Conservation (phyloP, 192 early-diverging fungal species). For the Spizellomyces punctatus region DNA sequence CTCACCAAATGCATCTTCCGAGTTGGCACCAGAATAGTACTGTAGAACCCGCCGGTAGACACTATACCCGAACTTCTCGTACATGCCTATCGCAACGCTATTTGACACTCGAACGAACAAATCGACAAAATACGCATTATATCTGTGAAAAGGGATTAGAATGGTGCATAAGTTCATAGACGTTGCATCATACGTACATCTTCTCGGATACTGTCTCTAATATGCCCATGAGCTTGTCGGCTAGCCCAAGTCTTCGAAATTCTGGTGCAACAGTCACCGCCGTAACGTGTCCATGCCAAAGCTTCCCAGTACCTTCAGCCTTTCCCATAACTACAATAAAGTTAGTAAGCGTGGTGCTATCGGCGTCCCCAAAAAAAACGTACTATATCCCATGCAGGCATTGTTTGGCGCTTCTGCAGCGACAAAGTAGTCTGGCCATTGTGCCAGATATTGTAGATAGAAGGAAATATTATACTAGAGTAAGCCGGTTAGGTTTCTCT, state of each 20-base stretch:
- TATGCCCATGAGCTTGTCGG: slow-evolving; percentile 82
- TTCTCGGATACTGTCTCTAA: slow-evolving; percentile 91
- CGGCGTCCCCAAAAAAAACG: not conserved
- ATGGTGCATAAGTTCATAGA: not conserved
- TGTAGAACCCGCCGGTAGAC: slow-evolving; percentile 85
- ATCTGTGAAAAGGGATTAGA: slow-evolving; percentile 43
- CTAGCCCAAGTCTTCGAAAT: slow-evolving; percentile 89
- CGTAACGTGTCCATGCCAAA: slow-evolving; percentile 99
- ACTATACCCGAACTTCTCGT: slow-evolving; percentile 88
- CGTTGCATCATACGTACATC: slow-evolving; percentile 42
- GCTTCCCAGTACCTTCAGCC: slow-evolving; percentile 81
- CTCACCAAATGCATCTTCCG: slow-evolving; percentile 87
- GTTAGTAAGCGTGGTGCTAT: not conserved
- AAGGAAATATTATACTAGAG: slow-evolving; percentile 90
- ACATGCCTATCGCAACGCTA: slow-evolving; percentile 88
- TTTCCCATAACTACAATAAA: slow-evolving; percentile 83
- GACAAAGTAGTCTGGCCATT: slow-evolving; percentile 93
- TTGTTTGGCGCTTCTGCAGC: slow-evolving; percentile 75
- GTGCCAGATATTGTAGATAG: slow-evolving; percentile 89
- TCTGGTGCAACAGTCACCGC: slow-evolving; percentile 96
- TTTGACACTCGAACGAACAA: slow-evolving; percentile 95
- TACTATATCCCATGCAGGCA: slow-evolving; percentile 85
- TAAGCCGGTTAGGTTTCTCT: too few species aligned
- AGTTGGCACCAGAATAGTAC: slow-evolving; percentile 78
- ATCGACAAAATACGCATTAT: slow-evolving; percentile 93